A percentile compares a stretch with the other conserved stretches of the same genome.
phyloP scores from a whole-genome alignment of 305 asterid species.

The Fraxinus ornus region DNA sequence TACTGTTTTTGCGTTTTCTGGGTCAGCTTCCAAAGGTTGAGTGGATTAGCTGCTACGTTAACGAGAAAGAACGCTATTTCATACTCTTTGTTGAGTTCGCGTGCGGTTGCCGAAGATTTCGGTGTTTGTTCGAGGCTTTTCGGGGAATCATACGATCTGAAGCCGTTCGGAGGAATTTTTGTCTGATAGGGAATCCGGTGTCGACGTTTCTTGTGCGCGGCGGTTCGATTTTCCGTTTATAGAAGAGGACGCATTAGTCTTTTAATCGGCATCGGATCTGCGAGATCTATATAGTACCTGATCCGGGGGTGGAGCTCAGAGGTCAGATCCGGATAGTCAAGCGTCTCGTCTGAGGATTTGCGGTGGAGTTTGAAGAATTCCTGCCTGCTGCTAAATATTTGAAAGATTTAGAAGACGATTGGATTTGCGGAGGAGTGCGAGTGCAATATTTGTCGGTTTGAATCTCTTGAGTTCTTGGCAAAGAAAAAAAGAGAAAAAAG shows the following conservation, averaged over 20 bases:
- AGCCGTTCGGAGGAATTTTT: neutral
- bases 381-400: neutral
- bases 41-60: neutral
- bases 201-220: neutral
- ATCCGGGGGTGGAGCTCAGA: neutral
- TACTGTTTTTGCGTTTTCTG: neutral
- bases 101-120: neutral
- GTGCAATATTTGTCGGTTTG: neutral
- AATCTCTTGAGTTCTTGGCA: neutral
- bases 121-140: neutral
- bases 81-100: neutral
- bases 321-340: neutral
- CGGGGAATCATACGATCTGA: neutral
- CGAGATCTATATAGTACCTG: neutral
- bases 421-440: neutral
- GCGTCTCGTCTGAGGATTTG: neutral
- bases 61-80: neutral
- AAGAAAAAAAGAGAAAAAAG: neutral
- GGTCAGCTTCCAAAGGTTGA: neutral
- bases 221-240: neutral
- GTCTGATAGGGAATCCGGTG: neutral
- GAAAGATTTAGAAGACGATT: neutral
- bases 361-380: neutral
- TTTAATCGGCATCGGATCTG: neutral
- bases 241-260: neutral